phyloP scores from a whole-genome alignment of 116 monocot genomes.

The Cymodocea nodosa region DNA sequence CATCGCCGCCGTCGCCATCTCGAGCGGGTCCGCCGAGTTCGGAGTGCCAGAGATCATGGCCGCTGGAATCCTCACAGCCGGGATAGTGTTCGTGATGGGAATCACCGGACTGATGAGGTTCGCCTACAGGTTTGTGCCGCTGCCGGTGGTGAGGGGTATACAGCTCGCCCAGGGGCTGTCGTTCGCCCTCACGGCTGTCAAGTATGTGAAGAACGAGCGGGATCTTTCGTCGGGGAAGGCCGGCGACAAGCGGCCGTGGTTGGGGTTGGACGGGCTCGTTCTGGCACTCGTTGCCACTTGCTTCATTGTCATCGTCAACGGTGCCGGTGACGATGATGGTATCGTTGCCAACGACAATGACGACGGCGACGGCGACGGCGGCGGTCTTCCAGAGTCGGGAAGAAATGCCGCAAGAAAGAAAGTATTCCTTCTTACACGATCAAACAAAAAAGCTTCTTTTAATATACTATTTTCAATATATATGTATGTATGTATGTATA shows the following conservation, averaged over 20 bases:
- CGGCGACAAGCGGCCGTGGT: conserved; percentile 19
- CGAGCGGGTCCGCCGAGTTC: conserved; percentile 19
- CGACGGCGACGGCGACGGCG: too few species aligned
- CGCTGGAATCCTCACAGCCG: conserved; percentile 44
- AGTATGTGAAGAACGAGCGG: conserved; percentile 42
- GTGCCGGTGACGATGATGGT: conserved; percentile 20
- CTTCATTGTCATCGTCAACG: conserved; percentile 41
- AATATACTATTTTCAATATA: too few species aligned
- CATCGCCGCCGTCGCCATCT: conserved; percentile 63
- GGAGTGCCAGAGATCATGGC: conserved; percentile 51
- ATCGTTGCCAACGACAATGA: too few species aligned
- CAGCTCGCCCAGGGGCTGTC: conserved; percentile 66
- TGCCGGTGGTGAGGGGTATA: conserved; percentile 59
- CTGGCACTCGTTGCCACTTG: conserved; percentile 37
- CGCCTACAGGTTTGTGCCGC: conserved; percentile 41
- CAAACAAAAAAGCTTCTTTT: too few species aligned
- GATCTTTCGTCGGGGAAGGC: conserved; percentile 37
- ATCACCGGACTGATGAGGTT: conserved; percentile 44
- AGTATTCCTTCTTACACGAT: too few species aligned
- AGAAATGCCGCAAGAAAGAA: too few species aligned
- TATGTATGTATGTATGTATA: too few species aligned
- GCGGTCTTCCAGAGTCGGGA: too few species aligned
- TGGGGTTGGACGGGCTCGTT: conserved; percentile 51
- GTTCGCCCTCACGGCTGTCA: conserved; percentile 47
- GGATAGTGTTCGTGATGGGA: conserved; percentile 34